Conservation (phyloP, 2,329 filamentous ascomycete species). For the Shiraia sp. region DNA sequence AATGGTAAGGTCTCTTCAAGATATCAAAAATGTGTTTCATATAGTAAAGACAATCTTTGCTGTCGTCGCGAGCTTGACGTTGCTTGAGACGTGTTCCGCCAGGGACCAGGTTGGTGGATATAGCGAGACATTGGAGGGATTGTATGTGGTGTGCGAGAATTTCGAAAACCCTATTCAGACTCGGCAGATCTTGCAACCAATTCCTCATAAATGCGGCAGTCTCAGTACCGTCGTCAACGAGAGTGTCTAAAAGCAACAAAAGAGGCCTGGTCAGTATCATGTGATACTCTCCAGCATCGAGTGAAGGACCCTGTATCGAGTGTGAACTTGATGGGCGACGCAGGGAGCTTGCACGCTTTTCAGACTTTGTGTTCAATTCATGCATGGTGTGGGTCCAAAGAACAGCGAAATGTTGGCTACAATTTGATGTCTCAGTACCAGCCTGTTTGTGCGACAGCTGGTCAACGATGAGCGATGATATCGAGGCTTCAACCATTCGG, state of each 20-base stretch:
- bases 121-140: slow-evolving; percentile 31
- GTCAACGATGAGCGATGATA: slow-evolving; percentile 66
- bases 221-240: slow-evolving; percentile 73
- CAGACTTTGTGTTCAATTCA: slow-evolving; percentile 41
- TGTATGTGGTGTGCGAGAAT: slow-evolving; percentile 39
- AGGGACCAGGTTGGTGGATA: slow-evolving; percentile 21
- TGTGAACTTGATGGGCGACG: slow-evolving; percentile 35
- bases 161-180: slow-evolving; percentile 54
- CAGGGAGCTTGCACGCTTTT: slow-evolving; percentile 34
- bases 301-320: slow-evolving; percentile 27
- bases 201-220: slow-evolving; percentile 75
- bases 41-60: slow-evolving; percentile 78
- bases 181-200: slow-evolving; percentile 72
- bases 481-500: slow-evolving; percentile 78
- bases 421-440: slow-evolving; percentile 48
- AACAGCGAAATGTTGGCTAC: slow-evolving; percentile 71
- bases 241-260: slow-evolving; percentile 77
- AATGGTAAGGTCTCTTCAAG: slow-evolving; percentile 68
- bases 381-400: slow-evolving; percentile 77
- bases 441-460: slow-evolving; percentile 5
- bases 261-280: slow-evolving; percentile 79
- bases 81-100: slow-evolving; percentile 3
- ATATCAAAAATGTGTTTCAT: slow-evolving; percentile 75
- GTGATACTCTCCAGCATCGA: slow-evolving; percentile 62
- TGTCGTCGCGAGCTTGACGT: slow-evolving; percentile 57